Base-by-base conservation (phyloP, 805 yeast genomes). In the Spathaspora passalidarum region DNA sequence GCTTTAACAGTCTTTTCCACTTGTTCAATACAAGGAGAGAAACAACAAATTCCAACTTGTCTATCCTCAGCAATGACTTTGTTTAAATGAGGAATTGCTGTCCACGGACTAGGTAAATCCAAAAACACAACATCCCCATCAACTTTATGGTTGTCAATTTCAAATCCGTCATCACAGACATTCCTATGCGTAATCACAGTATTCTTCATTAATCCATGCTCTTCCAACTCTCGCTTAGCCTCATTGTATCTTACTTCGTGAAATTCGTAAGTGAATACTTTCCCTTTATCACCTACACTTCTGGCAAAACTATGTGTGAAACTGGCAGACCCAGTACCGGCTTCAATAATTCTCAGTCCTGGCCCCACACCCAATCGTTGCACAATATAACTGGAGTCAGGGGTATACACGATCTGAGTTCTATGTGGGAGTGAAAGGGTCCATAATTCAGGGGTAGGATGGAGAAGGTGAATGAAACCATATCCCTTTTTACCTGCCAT, bases 251-350 rank as follows among this genome's bases (percentile, higher is more conserved):
- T 75, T 4, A 85, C 84, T 58, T 86, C 85, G 62, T 94, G 99
- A 65, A 91, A 94, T 65, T 94, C 99, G 64, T 79, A 94, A 6
- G 96, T 84, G 70, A 78, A 92, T 1, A 94, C 69, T 25, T 71
- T 72, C 1, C 96, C 96, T 1, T 56, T 57, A 1, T 51, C 49
- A 1, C 80, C 80, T 2, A 87, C 83, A 0, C 94, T 81, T 56
- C 99, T 78, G 1, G 96, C 86, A 62, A 94, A 80, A 0, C 96
- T 84, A 66, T 94, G 99, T 2, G 96, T 86, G 59, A 94, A 88
- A 1, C 97, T 89, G 0, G 95, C 99, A 5, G 96, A 87, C 0
- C 99, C 99, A 0, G 99, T 94, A 32, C 99, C 99, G 0, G 98
- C 96, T 68, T 94, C 99, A 40, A 94, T 84, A 10, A 94, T 95